These are phyloP conservation scores for Pestalotiopsis sp. DNA, from an alignment of 2,329 filamentous ascomycete species.

Conservation along the genomic window DNA sequence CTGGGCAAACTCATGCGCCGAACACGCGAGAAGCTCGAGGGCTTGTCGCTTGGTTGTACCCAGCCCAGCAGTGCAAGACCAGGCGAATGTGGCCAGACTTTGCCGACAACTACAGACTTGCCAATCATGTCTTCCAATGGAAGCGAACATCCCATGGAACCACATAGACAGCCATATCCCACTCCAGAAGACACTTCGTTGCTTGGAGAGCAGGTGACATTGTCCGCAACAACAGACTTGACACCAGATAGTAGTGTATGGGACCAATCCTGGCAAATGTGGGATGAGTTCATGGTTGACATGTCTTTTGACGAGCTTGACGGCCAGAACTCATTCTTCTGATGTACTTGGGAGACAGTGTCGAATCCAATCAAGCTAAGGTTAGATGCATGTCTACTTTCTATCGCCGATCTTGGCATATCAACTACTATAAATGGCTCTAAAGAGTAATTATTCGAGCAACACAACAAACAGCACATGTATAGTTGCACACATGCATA, in stretches of 20 bases:
- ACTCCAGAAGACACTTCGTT: neutral
- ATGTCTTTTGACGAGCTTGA: conserved; percentile 5
- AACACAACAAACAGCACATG: neutral
- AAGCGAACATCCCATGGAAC: neutral
- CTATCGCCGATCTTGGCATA: neutral
- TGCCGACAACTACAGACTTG: neutral
- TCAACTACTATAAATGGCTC: neutral
- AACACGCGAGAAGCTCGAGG: conserved; percentile 4
- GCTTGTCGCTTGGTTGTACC: neutral
- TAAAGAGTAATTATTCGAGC: neutral
- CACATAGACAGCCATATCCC: neutral
- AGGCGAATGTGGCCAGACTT: neutral
- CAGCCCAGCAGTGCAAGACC: neutral
- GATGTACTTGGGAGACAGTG: neutral
- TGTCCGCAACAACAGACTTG: neutral
- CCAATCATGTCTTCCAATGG: neutral
- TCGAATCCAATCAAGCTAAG: neutral
- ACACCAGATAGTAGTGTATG: neutral
- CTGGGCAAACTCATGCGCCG: conserved; percentile 20
- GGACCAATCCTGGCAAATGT: conserved; percentile 1
- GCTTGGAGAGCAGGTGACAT: neutral
- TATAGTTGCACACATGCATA: conserved; percentile 1
- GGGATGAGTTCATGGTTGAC: conserved; percentile 4
- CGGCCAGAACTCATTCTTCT: neutral
- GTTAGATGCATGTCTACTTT: neutral